Evolutionary conservation across 192 early-diverging fungal genomes (phyloP), one percentile per base, ranked within the genome.

Genomic region (Coemansia sp.): DNA sequence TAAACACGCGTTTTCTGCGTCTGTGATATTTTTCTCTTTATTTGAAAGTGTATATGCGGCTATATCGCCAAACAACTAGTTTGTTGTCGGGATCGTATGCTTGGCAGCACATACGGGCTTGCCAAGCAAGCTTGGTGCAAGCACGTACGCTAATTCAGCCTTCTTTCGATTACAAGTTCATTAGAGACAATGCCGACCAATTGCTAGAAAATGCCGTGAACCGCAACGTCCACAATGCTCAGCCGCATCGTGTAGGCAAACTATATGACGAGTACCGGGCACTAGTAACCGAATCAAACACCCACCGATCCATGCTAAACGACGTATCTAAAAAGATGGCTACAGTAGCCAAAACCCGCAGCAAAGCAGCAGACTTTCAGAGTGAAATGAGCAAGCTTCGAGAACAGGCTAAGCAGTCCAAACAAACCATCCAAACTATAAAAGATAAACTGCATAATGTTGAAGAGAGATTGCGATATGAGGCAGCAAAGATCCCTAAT

Each of bases 401-500:
- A 15, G 56, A 47, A 3, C 59, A 81, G 35, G 91, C 86, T 9
- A 62, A 60, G 35, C 30, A 59, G 6, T 35, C 86, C n/a, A 93
- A 93, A 70, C 72, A 70, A n/a, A 33, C 47, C 8, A 70, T 93
- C 35, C 76, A 82, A 10, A 51, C 59, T 7, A 51, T 74, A 6
- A 87, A 92, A 41, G 33, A 57, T 0, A 46, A 68, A 49, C 50
- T 88, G 14, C 23, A 48, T 1, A 16, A 19, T 3, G 33, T 93
- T 2, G 84, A 94, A 50, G 42, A 58, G 3, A 40, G 68, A n/a
- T 55, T 94, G 53, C 72, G 61, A 13, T 52, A 80, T 5, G 84
- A 86, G 31, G 91, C 89, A 0, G 56, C 86, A 13, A 73, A 82
- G 55, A 79, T 96, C 6, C 91, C 94, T 18, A 96, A 96, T 62